Percentiles rank a stretch among this genome's conserved stretches.
These are phyloP conservation scores for Candida schatavii DNA, from an alignment of 805 yeast species.

Conservation along the genomic window DNA sequence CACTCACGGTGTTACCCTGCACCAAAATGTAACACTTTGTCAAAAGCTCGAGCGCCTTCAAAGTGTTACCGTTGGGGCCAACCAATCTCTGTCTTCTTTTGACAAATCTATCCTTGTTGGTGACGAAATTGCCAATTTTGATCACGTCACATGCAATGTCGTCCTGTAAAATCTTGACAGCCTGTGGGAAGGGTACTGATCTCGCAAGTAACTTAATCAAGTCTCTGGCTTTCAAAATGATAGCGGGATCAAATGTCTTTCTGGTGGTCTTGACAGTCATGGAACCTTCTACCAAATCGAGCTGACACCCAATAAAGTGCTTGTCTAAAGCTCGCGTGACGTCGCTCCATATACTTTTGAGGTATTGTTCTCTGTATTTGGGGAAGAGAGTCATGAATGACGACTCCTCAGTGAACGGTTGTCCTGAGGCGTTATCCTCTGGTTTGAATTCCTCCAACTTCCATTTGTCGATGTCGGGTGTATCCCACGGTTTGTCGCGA, in stretches of 20 bases:
- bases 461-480: slow-evolving; percentile 94
- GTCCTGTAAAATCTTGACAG: slow-evolving; percentile 85
- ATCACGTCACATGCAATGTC: slow-evolving; percentile 95
- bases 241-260: slow-evolving; percentile 93
- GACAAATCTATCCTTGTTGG: slow-evolving; percentile 89
- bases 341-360: slow-evolving; percentile 90
- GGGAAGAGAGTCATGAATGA: slow-evolving; percentile 95
- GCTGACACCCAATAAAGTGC: slow-evolving; percentile 74
- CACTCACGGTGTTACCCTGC: slow-evolving; percentile 95
- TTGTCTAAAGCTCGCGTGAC: slow-evolving; percentile 76
- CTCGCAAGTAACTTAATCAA: slow-evolving; percentile 89
- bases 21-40: slow-evolving; percentile 96
- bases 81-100: slow-evolving; percentile 95
- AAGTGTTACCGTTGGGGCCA: slow-evolving; percentile 95
- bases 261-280: slow-evolving; percentile 96
- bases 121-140: slow-evolving; percentile 85
- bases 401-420: slow-evolving; percentile 92
- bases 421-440: slow-evolving; percentile 84
- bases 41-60: slow-evolving; percentile 89
- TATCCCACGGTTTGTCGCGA: slow-evolving; percentile 97
- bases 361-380: slow-evolving; percentile 88
- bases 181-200: slow-evolving; percentile 96
- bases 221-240: slow-evolving; percentile 91
- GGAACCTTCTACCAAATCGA: slow-evolving; percentile 92
- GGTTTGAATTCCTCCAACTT: slow-evolving; percentile 80